Base-by-base conservation (phyloP, 805 yeast genomes). In the Ogataea sp. region DNA sequence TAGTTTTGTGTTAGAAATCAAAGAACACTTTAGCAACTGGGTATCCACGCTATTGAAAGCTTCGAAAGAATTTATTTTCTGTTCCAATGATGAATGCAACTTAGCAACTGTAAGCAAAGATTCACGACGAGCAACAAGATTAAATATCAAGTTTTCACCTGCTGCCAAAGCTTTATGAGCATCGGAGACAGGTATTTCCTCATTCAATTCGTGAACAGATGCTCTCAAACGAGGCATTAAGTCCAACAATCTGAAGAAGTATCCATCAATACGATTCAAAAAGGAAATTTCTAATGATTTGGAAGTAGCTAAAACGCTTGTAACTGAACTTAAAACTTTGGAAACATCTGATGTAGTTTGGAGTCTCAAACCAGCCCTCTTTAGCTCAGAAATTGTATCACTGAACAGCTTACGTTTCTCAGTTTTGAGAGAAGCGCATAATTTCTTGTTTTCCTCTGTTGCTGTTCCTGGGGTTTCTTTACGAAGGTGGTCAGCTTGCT, bases 331-430 rank as follows among this genome's bases (percentile, higher is more conserved):
- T 56, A 85, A 86, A 3, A 71, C 60, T 20, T 69, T 70, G 38
- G 75, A 72, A n/a, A 80, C 74, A 44, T 83, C 88, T 6, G 80
- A 69, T 42, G 81, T 78, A 27, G 80, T 68, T 20, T 73, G 73
- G 3, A 79, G 64, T 48, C 77, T 82, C 47, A 93, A 59, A 1
- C 99, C 99, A 53, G 85, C 75, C 42, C 78, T 64, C 53, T 78
- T 74, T 39, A 90, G 62, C 47, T 85, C 93, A 45, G 78, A 78
- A 43, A 93, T 61, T 0, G 88, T 73, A 41, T 80, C 86, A 60
- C 93, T 83, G 39, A 94, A 63, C 6, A 88, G 59, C 47, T 81
- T 83, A 43, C 80, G 69, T 61, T 93, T 93, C 51, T 86, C 90
- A n/a, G 80, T 71, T 52, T 82, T 84, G 59, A 93, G 66, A 6